A percentile compares a stretch with the other conserved stretches of the same genome.
Evolutionary conservation across 106 monocot genomes (phyloP).

Genomic region (Dendrobium nobile): DNA sequence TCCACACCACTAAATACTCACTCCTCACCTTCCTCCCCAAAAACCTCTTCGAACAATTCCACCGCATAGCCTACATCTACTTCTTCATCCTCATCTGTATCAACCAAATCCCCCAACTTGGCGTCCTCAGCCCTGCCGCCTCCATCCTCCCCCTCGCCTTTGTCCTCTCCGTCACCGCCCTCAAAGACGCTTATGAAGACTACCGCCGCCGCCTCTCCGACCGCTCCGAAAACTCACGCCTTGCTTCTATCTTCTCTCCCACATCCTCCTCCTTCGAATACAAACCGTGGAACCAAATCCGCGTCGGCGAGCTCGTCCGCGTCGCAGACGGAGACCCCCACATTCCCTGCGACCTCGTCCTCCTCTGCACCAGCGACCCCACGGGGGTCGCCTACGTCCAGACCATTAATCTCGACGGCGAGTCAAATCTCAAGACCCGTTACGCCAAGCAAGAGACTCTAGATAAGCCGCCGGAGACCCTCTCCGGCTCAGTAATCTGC

Average conservation of each 20-base stretch:
- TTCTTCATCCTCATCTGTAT: conserved; percentile 70
- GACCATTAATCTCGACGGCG: conserved; percentile 92
- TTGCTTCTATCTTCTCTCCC: conserved; percentile 19
- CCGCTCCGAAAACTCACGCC: conserved; percentile 62
- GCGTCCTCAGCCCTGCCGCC: conserved; percentile 56
- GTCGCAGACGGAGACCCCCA: conserved; percentile 44
- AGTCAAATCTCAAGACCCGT: conserved; percentile 92
- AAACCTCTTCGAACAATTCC: conserved; percentile 96
- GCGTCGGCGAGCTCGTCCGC: conserved; percentile 64
- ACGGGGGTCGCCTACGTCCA: conserved; percentile 87
- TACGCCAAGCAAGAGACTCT: conserved; percentile 66
- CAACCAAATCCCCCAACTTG: conserved; percentile 83
- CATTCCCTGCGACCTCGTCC: conserved; percentile 82
- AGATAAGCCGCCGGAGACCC: conserved; percentile 1
- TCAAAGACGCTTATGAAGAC: conserved; percentile 93
- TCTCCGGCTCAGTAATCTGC: conserved; percentile 24
- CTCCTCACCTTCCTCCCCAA: conserved; percentile 69
- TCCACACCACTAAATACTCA: conserved; percentile 74
- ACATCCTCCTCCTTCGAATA: conserved; percentile 27
- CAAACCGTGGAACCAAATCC: conserved; percentile 66
- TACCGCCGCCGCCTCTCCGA: conserved; percentile 91
- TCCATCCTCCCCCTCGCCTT: conserved; percentile 75
- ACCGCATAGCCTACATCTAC: conserved; percentile 81
- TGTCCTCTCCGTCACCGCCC: conserved; percentile 75
- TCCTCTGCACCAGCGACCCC: conserved; percentile 82